phyloP scores from a whole-genome alignment of 805 yeast species.

The Cyberlindnera lachancei region DNA sequence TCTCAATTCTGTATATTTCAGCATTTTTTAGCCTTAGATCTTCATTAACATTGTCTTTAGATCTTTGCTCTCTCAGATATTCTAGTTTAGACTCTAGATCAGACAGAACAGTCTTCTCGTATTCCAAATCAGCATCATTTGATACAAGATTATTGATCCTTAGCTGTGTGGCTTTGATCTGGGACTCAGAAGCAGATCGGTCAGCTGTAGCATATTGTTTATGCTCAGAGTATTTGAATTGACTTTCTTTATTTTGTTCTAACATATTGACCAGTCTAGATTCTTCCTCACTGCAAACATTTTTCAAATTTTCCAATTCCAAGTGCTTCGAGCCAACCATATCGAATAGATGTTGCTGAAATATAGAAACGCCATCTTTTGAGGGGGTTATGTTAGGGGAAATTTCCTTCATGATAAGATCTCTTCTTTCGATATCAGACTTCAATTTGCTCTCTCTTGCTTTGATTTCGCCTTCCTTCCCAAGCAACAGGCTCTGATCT shows the following conservation, averaged over 20 bases:
- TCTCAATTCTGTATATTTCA: slow-evolving; percentile 30
- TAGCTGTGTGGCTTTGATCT: slow-evolving; percentile 30
- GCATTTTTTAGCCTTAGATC: slow-evolving; percentile 33
- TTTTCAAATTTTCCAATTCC: slow-evolving; percentile 7
- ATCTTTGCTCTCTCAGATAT: slow-evolving; percentile 22
- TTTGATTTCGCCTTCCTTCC: slow-evolving; percentile 49
- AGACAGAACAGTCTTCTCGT: slow-evolving; percentile 36
- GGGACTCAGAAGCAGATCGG: slow-evolving; percentile 26
- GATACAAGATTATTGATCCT: slow-evolving; percentile 31
- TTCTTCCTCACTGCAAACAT: slow-evolving; percentile 9
- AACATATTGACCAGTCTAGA: slow-evolving; percentile 12
- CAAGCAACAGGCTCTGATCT: slow-evolving; percentile 30
- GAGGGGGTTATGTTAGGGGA: background rate
- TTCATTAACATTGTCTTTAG: slow-evolving; percentile 23
- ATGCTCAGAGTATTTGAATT: slow-evolving; percentile 37
- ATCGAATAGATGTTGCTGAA: slow-evolving; percentile 2
- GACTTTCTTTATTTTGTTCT: slow-evolving; percentile 22
- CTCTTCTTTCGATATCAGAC: slow-evolving; percentile 14
- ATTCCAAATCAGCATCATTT: slow-evolving; percentile 40
- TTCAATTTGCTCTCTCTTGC: slow-evolving; percentile 34
- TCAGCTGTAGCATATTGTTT: slow-evolving; percentile 35
- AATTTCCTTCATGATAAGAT: slow-evolving; percentile 2
- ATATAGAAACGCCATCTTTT: background rate
- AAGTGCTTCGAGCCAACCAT: slow-evolving; percentile 4
- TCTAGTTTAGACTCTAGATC: slow-evolving; percentile 30